phyloP scores from a whole-genome alignment of 2,329 filamentous ascomycete species.

The Penicillium italicum region DNA sequence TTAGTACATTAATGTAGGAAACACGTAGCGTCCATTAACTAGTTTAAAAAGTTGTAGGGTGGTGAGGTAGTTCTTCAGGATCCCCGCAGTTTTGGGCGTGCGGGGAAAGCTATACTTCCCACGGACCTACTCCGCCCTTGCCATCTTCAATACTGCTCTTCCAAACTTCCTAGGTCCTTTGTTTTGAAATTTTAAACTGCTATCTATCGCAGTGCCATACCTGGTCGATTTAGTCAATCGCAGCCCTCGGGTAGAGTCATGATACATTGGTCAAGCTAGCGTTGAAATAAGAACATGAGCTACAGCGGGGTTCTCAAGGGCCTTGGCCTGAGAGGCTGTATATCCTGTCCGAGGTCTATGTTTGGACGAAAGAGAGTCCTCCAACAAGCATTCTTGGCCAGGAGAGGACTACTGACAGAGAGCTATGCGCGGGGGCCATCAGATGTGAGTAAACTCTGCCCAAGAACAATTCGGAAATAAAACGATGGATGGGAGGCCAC shows the following conservation, averaged over 20 bases:
- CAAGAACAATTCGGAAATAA: not conserved
- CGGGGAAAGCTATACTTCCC: conserved; percentile 8
- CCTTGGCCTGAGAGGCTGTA: conserved; percentile 2
- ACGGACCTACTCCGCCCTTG: not conserved
- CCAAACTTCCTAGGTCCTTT: not conserved
- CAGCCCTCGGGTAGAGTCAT: conserved; percentile 1
- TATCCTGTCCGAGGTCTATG: not conserved
- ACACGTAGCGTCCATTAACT: not conserved
- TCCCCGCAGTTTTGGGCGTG: conserved; percentile 7
- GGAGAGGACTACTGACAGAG: conserved; percentile 20
- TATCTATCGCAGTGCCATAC: not conserved
- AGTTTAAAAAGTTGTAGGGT: not conserved
- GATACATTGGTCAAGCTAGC: conserved; percentile 3
- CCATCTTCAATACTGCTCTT: not conserved
- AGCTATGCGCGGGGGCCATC: conserved; percentile 27
- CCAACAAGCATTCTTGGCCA: not conserved
- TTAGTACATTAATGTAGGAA: not conserved
- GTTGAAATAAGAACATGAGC: conserved; percentile 15
- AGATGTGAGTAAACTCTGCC: conserved; percentile 13
- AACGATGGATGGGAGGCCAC: not conserved
- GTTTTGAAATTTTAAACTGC: too few species aligned
- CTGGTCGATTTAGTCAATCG: not conserved
- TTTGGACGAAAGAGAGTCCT: not conserved
- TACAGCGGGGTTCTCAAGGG: conserved; percentile 5
- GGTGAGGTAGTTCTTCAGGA: conserved; percentile 2